Evolutionary conservation across 176 grass and related monocot species (phyloP), one percentile per base, ranked within the genome.

Genomic region (Phoenix roebelenii): DNA sequence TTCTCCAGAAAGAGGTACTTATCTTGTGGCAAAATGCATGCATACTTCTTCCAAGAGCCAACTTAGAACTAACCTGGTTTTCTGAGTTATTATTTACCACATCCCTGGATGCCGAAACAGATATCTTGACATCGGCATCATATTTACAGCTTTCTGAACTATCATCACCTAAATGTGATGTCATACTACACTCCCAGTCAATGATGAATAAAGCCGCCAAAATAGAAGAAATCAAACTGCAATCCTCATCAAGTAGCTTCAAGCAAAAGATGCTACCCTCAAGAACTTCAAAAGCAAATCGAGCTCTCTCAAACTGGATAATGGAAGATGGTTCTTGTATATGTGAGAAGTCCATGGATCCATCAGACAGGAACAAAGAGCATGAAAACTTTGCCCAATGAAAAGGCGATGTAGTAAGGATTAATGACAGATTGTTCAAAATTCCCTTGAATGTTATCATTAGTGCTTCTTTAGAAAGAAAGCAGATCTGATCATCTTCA

Each of bases 141-240:
- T 79, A 49, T 54, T 76, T 66, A 50, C 35, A 52, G 54, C 18
- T 53, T 48, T 76, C 55, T 50, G 55, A 79, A 70, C 67, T 61
- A 60, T 58, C 69, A 50, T 82, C 61, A 61, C 15, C 55, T 57
- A 62, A 32, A 67, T 50, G 51, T 72, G 72, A 73, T 74, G 78
- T 63, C 73, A 84, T 85, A 54, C 61, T 85, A 62, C 74, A 82
- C 84, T 97, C 83, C 92, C 92, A 97, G 57, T 81, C 76, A 62
- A 85, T 75, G 52, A 76, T 74, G 79, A 96, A 88, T 5, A 96
- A 73, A 64, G 86, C 58, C 54, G 87, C 83, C 54, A 96, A 78
- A 77, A 85, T 70, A 72, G 68, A 73, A 68, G 87, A 62, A 76
- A 77, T 57, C 14, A 87, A 74, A 52, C 55, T 51, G 61, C 54